These are phyloP conservation scores for Cylindrotheca fusiformis DNA, from an alignment of 108 stramenopile genomes.

Conservation along the genomic window DNA sequence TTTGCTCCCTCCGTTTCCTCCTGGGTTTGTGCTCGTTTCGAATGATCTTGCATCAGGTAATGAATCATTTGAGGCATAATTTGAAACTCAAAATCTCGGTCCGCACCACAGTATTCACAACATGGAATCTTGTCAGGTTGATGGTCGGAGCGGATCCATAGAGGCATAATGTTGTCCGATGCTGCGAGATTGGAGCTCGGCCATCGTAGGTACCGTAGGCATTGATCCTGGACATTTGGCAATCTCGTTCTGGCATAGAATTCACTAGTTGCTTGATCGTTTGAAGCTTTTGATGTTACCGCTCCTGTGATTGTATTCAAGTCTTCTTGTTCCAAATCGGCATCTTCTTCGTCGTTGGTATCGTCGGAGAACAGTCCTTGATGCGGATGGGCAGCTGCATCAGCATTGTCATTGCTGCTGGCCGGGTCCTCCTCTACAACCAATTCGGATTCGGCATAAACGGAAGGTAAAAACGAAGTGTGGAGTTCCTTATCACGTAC, in stretches of 20 bases:
- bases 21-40: constrained; percentile 8
- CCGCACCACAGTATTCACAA: constrained; percentile 69
- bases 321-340: constrained; percentile 73
- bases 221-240: constrained; percentile 68
- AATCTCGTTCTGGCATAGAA: constrained; percentile 64
- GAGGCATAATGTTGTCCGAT: constrained; percentile 23
- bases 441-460: constrained; percentile 68
- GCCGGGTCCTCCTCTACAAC: constrained; percentile 84
- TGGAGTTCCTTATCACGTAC: constrained; percentile 22
- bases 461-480: constrained; percentile 50
- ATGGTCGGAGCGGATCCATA: constrained; percentile 68
- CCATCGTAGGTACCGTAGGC: constrained; percentile 79
- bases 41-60: constrained; percentile 44
- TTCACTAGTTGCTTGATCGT: constrained; percentile 68
- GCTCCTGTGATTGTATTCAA: constrained; percentile 70
- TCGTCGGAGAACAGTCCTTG: constrained; percentile 30
- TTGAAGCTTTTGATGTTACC: constrained; percentile 38
- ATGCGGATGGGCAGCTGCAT: constrained; percentile 6
- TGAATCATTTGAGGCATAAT: constrained; percentile 88
- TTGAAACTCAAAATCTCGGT: constrained; percentile 79
- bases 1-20: constrained; percentile 32
- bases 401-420: constrained; percentile 11
- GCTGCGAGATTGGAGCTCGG: constrained; percentile 9
- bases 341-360: constrained; percentile 48
- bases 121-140: constrained; percentile 44